Evolutionary conservation across 306 rosid genomes (phyloP).

Genomic region (Vicia villosa): DNA sequence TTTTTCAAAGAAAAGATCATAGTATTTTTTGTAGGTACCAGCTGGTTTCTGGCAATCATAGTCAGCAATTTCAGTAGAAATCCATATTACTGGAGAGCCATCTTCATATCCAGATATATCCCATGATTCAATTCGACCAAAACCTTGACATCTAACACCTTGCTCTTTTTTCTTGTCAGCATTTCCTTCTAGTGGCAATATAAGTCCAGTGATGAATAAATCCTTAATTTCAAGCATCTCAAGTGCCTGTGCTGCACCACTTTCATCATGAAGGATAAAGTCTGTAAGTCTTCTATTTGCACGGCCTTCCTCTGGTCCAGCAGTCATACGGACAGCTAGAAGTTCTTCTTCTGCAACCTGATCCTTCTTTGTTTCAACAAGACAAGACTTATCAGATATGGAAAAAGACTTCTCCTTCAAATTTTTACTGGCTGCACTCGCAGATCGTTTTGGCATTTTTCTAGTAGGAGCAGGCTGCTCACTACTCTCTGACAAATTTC

Average conservation of each 20-base stretch:
- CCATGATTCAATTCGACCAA: conserved; percentile 92
- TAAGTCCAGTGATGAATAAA: conserved; percentile 68
- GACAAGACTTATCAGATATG: conserved; percentile 53
- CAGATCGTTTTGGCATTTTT: conserved; percentile 89
- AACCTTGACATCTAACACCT: conserved; percentile 75
- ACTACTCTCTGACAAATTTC: conserved; percentile 42
- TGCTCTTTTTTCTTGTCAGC: conserved; percentile 63
- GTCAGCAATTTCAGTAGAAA: conserved; percentile 83
- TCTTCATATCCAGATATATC: conserved; percentile 92
- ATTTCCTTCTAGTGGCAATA: conserved; percentile 66
- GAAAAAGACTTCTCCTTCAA: conserved; percentile 65
- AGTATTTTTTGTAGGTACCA: conserved; percentile 61
- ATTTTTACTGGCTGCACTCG: conserved; percentile 73
- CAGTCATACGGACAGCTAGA: conserved; percentile 65
- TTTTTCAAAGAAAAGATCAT: conserved; percentile 72
- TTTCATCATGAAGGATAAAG: conserved; percentile 71
- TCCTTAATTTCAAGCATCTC: conserved; percentile 83
- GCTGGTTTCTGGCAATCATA: conserved; percentile 82
- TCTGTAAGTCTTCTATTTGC: conserved; percentile 78
- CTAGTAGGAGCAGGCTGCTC: conserved; percentile 57
- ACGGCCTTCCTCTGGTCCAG: conserved; percentile 55
- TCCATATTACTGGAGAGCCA: conserved; percentile 81
- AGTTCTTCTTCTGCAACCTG: conserved; percentile 64
- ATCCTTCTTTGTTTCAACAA: conserved; percentile 63
- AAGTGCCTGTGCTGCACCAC: conserved; percentile 61